Conservation (phyloP, 2,329 filamentous ascomycete species). For the Fusarium nygamai region DNA sequence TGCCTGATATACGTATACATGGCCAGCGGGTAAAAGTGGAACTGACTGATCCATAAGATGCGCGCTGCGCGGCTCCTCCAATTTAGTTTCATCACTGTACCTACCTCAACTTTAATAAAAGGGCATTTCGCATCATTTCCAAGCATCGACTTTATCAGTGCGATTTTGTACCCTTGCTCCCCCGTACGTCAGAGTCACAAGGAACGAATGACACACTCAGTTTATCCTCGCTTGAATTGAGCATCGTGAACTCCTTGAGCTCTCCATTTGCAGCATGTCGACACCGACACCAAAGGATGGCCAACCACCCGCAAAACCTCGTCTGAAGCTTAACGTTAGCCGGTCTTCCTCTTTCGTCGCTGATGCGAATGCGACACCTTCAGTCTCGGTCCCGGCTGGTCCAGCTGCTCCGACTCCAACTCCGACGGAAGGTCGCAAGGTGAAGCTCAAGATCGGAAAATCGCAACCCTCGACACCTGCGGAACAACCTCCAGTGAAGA, state of each 20-base stretch:
- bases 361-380: constrained; percentile 38
- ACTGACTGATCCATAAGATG: background rate
- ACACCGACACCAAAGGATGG: constrained; percentile 38
- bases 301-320: constrained; percentile 48
- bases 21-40: constrained; percentile 26
- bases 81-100: background rate
- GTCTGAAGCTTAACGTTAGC: constrained; percentile 53
- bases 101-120: background rate
- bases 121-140: background rate
- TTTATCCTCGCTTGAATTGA: constrained; percentile 7
- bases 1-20: background rate
- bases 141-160: background rate
- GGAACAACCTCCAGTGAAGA: constrained; percentile 54
- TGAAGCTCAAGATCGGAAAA: constrained; percentile 55
- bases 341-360: constrained; percentile 49
- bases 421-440: constrained; percentile 50
- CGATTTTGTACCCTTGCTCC: background rate
- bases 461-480: constrained; percentile 53
- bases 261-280: constrained; percentile 43
- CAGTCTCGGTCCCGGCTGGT: constrained; percentile 10
- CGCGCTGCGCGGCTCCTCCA: constrained; percentile 11
- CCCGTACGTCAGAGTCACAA: background rate
- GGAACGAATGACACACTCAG: background rate
- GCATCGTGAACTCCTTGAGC: constrained; percentile 4
- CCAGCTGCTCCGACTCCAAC: constrained; percentile 24